phyloP scores from a whole-genome alignment of 148 eudicot genomes.

The Camellia japonica region DNA sequence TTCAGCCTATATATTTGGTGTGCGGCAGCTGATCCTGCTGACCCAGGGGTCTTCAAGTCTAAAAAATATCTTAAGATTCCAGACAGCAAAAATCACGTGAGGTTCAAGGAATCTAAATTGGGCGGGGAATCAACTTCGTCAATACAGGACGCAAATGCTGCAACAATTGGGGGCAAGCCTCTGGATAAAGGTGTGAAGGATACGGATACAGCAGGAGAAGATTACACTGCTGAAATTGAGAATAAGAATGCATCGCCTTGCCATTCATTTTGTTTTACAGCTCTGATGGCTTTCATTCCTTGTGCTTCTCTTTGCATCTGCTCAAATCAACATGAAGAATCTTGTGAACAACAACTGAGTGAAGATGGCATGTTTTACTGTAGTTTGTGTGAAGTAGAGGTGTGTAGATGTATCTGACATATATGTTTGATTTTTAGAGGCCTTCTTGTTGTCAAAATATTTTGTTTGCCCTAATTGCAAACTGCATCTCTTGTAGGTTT shows the following conservation, averaged over 20 bases:
- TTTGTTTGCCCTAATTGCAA: conserved; percentile 1
- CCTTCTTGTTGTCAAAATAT: not conserved
- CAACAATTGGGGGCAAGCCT: conserved; percentile 41
- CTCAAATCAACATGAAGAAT: conserved; percentile 51
- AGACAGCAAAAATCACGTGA: conserved; percentile 32
- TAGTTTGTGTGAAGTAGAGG: conserved; percentile 99
- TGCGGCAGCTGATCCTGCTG: conserved; percentile 97
- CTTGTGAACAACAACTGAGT: conserved; percentile 66
- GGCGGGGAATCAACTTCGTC: conserved; percentile 63
- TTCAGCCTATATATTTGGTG: conserved; percentile 93
- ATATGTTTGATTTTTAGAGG: not conserved
- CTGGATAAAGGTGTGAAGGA: conserved; percentile 33
- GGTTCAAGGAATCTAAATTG: conserved; percentile 45
- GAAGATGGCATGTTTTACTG: conserved; percentile 99
- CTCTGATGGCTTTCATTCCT: conserved; percentile 55
- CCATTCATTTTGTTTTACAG: conserved; percentile 40
- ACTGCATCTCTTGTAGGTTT: conserved; percentile 58
- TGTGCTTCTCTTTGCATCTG: conserved; percentile 65
- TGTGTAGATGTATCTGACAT: conserved; percentile 18
- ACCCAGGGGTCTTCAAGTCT: conserved; percentile 86
- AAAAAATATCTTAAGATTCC: conserved; percentile 69
- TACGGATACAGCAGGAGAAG: conserved; percentile 38
- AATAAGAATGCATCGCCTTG: conserved; percentile 26
- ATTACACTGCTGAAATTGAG: conserved; percentile 39
- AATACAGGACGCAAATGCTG: conserved; percentile 41